Evolutionary conservation across 352 stramenopile genomes (phyloP).

Genomic region (Aphanomyces astaci): DNA sequence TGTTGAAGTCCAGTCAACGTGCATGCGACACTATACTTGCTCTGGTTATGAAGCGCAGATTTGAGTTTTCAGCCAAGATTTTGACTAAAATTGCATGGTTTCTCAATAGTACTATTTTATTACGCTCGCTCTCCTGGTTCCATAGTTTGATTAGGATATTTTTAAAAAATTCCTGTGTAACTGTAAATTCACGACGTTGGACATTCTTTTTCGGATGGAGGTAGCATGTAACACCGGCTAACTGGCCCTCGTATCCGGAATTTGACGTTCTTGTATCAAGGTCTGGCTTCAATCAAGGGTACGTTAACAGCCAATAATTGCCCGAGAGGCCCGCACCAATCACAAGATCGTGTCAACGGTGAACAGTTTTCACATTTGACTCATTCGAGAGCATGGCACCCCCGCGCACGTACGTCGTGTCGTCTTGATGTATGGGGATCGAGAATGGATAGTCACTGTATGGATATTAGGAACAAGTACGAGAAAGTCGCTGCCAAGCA

Average conservation of each 20-base stretch:
- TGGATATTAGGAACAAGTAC: constrained; percentile 45
- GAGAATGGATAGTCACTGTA: neutral
- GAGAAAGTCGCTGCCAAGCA: constrained; percentile 70
- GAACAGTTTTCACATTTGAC: constrained; percentile 5
- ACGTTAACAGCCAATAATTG: constrained; percentile 7
- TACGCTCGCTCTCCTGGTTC: too few species aligned
- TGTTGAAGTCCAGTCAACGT: neutral
- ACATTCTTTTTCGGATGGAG: constrained; percentile 9
- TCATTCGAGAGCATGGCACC: neutral
- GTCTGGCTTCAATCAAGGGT: neutral
- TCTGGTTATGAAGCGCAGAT: neutral
- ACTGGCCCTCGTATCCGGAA: neutral
- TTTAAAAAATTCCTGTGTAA: too few species aligned
- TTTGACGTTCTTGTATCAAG: constrained; percentile 8
- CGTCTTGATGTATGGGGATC: neutral
- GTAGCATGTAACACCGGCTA: neutral
- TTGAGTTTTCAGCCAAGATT: neutral
- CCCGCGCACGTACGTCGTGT: neutral
- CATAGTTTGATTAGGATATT: neutral
- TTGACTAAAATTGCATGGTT: too few species aligned
- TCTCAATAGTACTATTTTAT: too few species aligned
- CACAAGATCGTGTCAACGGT: constrained; percentile 9
- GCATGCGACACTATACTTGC: neutral
- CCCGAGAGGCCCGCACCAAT: constrained; percentile 3
- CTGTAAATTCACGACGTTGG: neutral